Evolutionary conservation across 2,329 filamentous ascomycete genomes (phyloP).

Genomic region (Camillea tinctor): DNA sequence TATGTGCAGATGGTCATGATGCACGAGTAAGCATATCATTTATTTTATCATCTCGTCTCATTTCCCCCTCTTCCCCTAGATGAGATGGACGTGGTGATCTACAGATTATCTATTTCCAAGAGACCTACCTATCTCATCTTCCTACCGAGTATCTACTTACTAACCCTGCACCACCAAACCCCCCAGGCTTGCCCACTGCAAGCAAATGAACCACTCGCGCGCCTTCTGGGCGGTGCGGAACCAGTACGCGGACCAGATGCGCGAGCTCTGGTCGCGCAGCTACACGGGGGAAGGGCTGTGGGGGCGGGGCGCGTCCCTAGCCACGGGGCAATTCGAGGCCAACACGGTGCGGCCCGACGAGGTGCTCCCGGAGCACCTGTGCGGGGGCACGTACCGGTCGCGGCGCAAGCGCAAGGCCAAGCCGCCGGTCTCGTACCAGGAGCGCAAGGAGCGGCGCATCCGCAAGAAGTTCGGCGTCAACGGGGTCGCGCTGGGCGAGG

Average conservation of each 20-base stretch:
- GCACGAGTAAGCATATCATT: slow-evolving; percentile 71
- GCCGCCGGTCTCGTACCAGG: slow-evolving; percentile 61
- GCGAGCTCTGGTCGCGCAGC: slow-evolving; percentile 63
- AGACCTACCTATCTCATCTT: no score
- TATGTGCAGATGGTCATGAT: slow-evolving; percentile 96
- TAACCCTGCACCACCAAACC: slow-evolving; percentile 1
- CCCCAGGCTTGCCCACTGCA: slow-evolving; percentile 75
- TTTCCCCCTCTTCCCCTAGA: no score
- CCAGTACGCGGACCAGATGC: slow-evolving; percentile 69
- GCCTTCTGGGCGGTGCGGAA: slow-evolving; percentile 81
- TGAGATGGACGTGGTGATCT: not conserved
- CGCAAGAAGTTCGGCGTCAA: slow-evolving; percentile 74
- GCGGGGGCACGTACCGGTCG: slow-evolving; percentile 75
- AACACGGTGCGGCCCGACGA: slow-evolving; percentile 54
- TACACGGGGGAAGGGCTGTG: slow-evolving; percentile 84
- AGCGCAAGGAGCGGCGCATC: slow-evolving; percentile 70
- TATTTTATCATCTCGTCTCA: no score
- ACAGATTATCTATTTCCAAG: not conserved
- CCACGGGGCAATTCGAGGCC: slow-evolving; percentile 58
- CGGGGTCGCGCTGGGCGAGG: slow-evolving; percentile 67
- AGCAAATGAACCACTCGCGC: slow-evolving; percentile 85
- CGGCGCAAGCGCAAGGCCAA: slow-evolving; percentile 55
- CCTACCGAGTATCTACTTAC: not conserved
- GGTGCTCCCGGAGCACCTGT: slow-evolving; percentile 67
- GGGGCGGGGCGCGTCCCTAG: slow-evolving; percentile 67